A percentile compares a stretch with the other conserved stretches of the same genome.
Evolutionary conservation across 345 rosid species (phyloP).

Genomic region (Boechera retrofracta): DNA sequence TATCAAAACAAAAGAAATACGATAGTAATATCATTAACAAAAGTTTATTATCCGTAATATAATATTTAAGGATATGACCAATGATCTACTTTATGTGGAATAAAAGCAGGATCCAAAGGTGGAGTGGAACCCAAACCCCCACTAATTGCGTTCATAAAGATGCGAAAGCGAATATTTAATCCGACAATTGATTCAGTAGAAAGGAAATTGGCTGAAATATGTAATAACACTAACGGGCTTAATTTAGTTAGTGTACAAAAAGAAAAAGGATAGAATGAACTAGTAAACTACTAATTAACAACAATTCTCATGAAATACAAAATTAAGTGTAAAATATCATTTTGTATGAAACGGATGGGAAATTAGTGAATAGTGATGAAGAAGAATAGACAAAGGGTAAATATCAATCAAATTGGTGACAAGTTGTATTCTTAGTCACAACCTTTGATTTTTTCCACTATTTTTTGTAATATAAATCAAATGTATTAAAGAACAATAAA

Average conservation of each 20-base stretch:
- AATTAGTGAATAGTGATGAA: not conserved
- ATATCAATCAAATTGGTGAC: not conserved
- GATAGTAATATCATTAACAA: not conserved
- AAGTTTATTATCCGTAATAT: not conserved
- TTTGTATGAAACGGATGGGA: not conserved
- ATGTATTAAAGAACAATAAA: not conserved
- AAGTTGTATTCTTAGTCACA: not conserved
- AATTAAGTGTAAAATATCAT: not conserved
- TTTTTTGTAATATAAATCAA: not conserved
- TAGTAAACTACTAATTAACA: not conserved
- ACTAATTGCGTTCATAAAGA: slow-evolving; percentile 37
- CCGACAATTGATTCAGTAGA: not conserved
- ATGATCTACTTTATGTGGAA: slow-evolving; percentile 21
- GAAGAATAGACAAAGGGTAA: not conserved
- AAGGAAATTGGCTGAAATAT: not conserved
- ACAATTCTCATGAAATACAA: not conserved
- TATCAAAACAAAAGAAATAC: not conserved
- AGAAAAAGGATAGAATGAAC: not conserved
- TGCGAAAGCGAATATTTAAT: not conserved
- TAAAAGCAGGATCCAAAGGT: slow-evolving; percentile 26
- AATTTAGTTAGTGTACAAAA: not conserved
- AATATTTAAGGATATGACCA: slow-evolving; percentile 16
- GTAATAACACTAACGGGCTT: not conserved
- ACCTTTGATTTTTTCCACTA: no score
- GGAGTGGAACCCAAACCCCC: slow-evolving; percentile 25